Evolutionary conservation across 148 eudicot species (phyloP), one percentile per base, ranked within the genome.

Genomic region (Silene latifolia): DNA sequence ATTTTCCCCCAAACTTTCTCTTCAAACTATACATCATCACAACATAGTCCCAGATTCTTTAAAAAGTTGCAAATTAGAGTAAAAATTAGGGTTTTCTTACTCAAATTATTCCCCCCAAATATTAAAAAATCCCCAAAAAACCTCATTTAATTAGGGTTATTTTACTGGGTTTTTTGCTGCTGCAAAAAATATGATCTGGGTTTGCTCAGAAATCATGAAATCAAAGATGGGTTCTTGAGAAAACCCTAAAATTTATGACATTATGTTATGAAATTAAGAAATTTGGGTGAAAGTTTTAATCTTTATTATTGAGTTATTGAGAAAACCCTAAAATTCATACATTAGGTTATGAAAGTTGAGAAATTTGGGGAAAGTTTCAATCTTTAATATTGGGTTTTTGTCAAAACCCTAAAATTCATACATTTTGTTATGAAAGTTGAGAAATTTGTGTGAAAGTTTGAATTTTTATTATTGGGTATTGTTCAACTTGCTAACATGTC

Each of bases 401-500:
- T 4, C 8, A n/a, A 17, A 17, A 58, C 21, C 57, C 57, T 53
- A 53, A 53, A 53, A 53, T 53, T 53, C 57, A 5, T 53, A 53
- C 57, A 53, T 53, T 53, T 25, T 63, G 67, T 3, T 25, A 25
- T 25, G 39, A 25, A 25, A 27, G 5, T 27, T 27, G n/a, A n/a
- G n/a, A n/a, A n/a, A n/a, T n/a, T n/a, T n/a, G n/a, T n/a, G n/a
- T 25, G 39, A 25, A 25, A 27, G 5, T 27, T 27, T 29, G 29
- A 23, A 6, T 63, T 17, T 63, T 63, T n/a, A 59, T 58, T 63
- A 14, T 29, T 63, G 44, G 39, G 23, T 59, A 6, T 67, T 74
- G 76, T 72, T 24, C 8, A 3, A 29, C 42, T 23, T 46, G n/a
- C 12, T 3, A 81, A 81, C 69, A 83, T 83, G 89, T 78, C 86